These are phyloP conservation scores for Schoenoplectus tabernaemontani DNA, from an alignment of 202 grass and related monocot species.

Conservation along the genomic window DNA sequence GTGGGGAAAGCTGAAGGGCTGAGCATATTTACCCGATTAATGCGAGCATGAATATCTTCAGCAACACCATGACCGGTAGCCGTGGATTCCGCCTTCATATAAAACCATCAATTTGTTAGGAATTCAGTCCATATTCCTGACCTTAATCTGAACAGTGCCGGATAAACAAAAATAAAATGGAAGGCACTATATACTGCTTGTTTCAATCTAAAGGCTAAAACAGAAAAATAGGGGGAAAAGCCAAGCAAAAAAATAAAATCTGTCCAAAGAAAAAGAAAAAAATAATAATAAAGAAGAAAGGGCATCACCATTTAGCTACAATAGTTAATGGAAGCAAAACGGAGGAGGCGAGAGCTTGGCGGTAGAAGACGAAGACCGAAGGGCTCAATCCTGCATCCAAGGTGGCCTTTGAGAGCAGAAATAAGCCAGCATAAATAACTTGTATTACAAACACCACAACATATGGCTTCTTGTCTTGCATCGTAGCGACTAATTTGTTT, in stretches of 20 bases:
- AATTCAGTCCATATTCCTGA: neutral
- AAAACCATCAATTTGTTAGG: neutral
- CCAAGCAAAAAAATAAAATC: no score
- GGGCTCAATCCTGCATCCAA: slow-evolving; percentile 66
- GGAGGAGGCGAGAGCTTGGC: slow-evolving; percentile 43
- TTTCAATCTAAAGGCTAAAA: neutral
- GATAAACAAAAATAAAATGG: neutral
- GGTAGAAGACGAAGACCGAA: slow-evolving; percentile 59
- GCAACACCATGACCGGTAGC: slow-evolving; percentile 19
- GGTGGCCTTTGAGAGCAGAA: slow-evolving; percentile 57
- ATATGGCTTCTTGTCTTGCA: slow-evolving; percentile 37
- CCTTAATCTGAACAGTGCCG: neutral
- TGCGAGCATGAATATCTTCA: slow-evolving; percentile 32
- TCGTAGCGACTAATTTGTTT: neutral
- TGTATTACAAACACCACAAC: slow-evolving; percentile 46
- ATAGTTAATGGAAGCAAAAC: slow-evolving; percentile 42
- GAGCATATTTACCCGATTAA: slow-evolving; percentile 23
- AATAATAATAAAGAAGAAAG: neutral
- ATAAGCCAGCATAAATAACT: slow-evolving; percentile 54
- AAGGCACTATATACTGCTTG: neutral
- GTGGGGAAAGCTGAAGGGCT: neutral
- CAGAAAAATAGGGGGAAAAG: no score
- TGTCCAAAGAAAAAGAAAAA: neutral
- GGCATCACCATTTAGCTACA: slow-evolving; percentile 39
- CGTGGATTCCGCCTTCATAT: slow-evolving; percentile 12